Base-by-base conservation (phyloP, 768 basidiomycete genomes). In the Mycena galopus region DNA sequence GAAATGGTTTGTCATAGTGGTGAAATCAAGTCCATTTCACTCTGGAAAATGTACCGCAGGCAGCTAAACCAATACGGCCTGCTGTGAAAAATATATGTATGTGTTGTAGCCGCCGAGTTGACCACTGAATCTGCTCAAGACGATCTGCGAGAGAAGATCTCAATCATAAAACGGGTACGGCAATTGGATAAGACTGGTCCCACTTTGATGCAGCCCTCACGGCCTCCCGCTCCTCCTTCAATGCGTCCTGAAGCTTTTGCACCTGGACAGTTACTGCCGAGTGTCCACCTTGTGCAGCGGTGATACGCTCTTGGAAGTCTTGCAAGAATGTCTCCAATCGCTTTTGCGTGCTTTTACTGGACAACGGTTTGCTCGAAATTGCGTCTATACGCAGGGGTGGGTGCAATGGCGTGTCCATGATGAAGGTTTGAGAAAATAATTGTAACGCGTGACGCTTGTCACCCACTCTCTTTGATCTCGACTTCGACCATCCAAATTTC, bases 251-350 rank as follows among this genome's bases (percentile, higher is more conserved):
- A 60, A 91, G 79, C 77, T 91, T 91, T 76, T 88, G 86, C 23
- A 91, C 82, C 76, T 91, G 90, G 5, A 89, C 89, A 0, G 86
- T 89, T 56, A 89, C 88, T 5, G 89, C 85, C 0, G 86, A 84
- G 72, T 88, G 88, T 3, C 86, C 86, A 10, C 88, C 86, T 66
- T 89, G 87, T 0, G 86, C 81, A 19, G 86, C 82, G 4, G 84
- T 81, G 64, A 84, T 86, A 23, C 88, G 83, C 4, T 81, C 78
- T 74, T 87, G 83, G 71, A 89, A 87, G 63, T 90, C 86, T 27
- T 82, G 80, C 53, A 91, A 73, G 72, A 91, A 91, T 4, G 71
- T 76, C 35, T 86, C 86, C 10, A 91, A 71, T 10, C 75, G 78
- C 32, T 83, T 83, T 67, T 86, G 80, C 0, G 88, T 80, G 2